Percentiles rank a stretch among this genome's conserved stretches.
Conservation (phyloP, 228 moss, liverwort and hornwort species). For the Sphagnum magellanicum region DNA sequence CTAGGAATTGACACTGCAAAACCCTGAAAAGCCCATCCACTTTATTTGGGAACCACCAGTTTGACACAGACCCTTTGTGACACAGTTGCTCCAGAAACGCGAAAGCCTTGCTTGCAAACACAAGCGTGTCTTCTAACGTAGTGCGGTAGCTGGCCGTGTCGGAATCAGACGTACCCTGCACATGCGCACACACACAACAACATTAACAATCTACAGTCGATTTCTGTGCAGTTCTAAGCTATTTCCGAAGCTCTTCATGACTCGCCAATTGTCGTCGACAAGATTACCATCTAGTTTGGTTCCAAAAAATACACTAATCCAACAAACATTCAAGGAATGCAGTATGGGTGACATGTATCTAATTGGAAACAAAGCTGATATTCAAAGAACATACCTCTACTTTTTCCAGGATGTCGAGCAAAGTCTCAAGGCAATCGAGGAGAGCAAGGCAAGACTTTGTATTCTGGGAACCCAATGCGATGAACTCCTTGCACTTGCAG, state of each 20-base stretch:
- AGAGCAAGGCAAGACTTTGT: conserved; percentile 17
- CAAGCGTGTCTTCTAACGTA: conserved; percentile 12
- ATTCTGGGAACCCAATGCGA: conserved; percentile 10
- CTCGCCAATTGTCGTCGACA: no score
- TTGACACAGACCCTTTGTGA: conserved; percentile 8
- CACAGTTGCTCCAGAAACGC: conserved; percentile 23
- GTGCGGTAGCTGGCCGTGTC: conserved; percentile 9
- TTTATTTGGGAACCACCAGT: conserved; percentile 12
- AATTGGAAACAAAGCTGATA: no score
- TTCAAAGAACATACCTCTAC: conserved; percentile 13
- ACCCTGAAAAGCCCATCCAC: conserved; percentile 10
- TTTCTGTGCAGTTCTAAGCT: no score
- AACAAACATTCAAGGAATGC: no score
- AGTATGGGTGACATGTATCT: no score
- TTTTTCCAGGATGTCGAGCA: conserved; percentile 12
- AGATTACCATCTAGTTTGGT: no score
- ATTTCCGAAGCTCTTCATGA: no score
- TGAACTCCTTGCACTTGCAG: conserved; percentile 20
- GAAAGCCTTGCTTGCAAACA: conserved; percentile 21
- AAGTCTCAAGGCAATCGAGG: conserved; percentile 8
- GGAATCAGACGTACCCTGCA: conserved; percentile 14
- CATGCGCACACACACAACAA: no score
- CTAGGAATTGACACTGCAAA: conserved; percentile 13
- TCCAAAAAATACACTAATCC: no score
- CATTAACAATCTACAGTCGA: background rate